Evolutionary conservation across 331 rosid species (phyloP), one percentile per base, ranked within the genome.

Genomic region (Prunus yedoensis): DNA sequence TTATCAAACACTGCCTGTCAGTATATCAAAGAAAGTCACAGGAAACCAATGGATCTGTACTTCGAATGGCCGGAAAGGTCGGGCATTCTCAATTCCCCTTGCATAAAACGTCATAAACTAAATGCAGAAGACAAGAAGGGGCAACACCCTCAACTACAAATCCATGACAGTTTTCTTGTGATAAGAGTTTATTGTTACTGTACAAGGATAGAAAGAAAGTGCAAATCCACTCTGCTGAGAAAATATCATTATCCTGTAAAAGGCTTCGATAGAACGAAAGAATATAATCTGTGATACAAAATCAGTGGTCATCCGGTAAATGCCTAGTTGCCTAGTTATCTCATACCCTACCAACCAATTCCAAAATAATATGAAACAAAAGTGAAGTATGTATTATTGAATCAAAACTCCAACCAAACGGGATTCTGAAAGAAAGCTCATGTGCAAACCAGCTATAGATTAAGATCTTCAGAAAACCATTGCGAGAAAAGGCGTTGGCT

Each of bases 371-470:
- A 21, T n/a, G 64, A 5, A 70, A 12, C 51, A 35, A 21, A 21
- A 57, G 56, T 12, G 8, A 38, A 17, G 25, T 32, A 30, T 3
- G 0, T 8, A 27, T n/a, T 5, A 59, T 25, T 59, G 65, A 59
- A 30, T 30, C 67, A 28, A 16, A 5, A 15, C 23, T 62, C 67
- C 43, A 7, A 20, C 67, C 4, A 28, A 62, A 62, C 5, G 35
- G 65, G 6, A 68, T 47, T 49, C 23, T 1, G 21, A 69, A 69
- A 25, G 61, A 32, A 51, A 4, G 23, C 8, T 15, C 74, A 69
- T 69, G 74, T 69, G 47, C 59, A 71, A 71, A 71, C 66, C 64
- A 66, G 79, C 49, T 38, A 20, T 23, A 38, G 66, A 43, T 15
- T 18, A 59, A 47, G 71, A 45, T 51, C 41, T 50, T 63, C 72